Evolutionary conservation across 345 rosid species (phyloP).

Genomic region (Mangifera indica): DNA sequence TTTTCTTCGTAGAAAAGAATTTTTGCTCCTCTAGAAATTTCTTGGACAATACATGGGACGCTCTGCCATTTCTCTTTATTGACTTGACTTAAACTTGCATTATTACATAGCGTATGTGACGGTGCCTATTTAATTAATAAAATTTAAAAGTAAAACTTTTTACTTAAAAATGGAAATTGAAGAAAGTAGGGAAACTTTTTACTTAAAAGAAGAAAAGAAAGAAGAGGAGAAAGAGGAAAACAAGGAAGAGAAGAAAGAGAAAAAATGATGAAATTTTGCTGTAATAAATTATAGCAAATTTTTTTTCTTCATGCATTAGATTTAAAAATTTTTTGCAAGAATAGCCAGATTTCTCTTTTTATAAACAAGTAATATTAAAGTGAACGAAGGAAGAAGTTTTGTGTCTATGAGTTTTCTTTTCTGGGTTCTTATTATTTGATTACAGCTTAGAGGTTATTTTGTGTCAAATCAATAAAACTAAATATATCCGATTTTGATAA

Average conservation of each 20-base stretch:
- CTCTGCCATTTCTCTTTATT: too few species aligned
- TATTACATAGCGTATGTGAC: too few species aligned
- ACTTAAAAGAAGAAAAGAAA: constrained; percentile 56
- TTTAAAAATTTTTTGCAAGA: background rate
- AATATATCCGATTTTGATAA: too few species aligned
- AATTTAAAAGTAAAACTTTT: too few species aligned
- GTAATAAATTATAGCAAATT: background rate
- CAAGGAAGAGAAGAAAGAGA: constrained; percentile 41
- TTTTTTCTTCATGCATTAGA: background rate
- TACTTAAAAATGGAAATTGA: constrained; percentile 85
- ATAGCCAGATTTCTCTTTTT: constrained; percentile 10
- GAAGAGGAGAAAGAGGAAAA: constrained; percentile 38
- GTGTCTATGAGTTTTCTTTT: constrained; percentile 9
- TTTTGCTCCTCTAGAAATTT: too few species aligned
- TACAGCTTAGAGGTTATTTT: background rate
- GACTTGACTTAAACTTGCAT: too few species aligned
- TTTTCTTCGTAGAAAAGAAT: constrained; percentile 31
- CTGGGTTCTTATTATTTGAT: background rate
- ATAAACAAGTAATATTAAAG: background rate
- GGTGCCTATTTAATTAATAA: too few species aligned
- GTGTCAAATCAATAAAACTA: too few species aligned
- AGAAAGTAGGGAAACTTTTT: constrained; percentile 84
- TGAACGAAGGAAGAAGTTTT: background rate
- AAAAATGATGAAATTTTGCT: constrained; percentile 21
- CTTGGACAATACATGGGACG: too few species aligned